Percentiles rank a stretch among this genome's conserved stretches.
These are phyloP conservation scores for Ophiostoma populinum DNA, from an alignment of 2,329 filamentous ascomycete genomes.

Conservation along the genomic window DNA sequence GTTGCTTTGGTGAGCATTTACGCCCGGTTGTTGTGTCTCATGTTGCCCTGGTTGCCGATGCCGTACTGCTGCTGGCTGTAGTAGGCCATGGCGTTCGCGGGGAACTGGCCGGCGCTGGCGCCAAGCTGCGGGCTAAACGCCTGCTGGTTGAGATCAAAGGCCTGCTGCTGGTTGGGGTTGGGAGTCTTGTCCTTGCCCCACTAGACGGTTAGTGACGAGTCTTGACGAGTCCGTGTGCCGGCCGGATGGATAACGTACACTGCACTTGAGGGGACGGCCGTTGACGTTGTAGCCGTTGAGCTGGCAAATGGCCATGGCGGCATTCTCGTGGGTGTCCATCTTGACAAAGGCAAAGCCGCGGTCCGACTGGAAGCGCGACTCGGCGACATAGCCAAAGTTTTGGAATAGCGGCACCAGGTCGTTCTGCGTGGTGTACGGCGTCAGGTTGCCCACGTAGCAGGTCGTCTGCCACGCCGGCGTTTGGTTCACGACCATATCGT, in stretches of 20 bases:
- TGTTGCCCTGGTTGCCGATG: slow-evolving; percentile 35
- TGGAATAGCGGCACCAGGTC: slow-evolving; percentile 96
- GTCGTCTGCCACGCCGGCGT: slow-evolving; percentile 97
- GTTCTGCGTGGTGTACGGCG: slow-evolving; percentile 85
- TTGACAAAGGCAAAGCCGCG: slow-evolving; percentile 98
- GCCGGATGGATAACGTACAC: slow-evolving; percentile 54
- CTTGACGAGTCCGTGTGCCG: neutral
- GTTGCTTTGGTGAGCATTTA: slow-evolving; percentile 20
- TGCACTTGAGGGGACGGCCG: slow-evolving; percentile 92
- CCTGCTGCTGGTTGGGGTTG: slow-evolving; percentile 48
- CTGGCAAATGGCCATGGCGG: slow-evolving; percentile 95
- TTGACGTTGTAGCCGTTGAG: slow-evolving; percentile 97
- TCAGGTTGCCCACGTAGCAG: slow-evolving; percentile 93
- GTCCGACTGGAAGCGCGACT: slow-evolving; percentile 95
- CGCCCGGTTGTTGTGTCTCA: slow-evolving; percentile 34
- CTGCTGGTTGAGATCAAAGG: slow-evolving; percentile 58
- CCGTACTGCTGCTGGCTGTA: slow-evolving; percentile 84
- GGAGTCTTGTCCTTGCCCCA: slow-evolving; percentile 99
- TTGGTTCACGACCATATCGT: slow-evolving; percentile 90
- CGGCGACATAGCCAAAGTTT: slow-evolving; percentile 94
- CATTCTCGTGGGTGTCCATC: slow-evolving; percentile 97
- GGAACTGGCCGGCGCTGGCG: slow-evolving; percentile 49
- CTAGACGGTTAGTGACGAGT: slow-evolving; percentile 34
- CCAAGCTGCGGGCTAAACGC: slow-evolving; percentile 57
- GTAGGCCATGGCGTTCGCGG: slow-evolving; percentile 62